Percentiles rank a stretch among this genome's conserved stretches.
Conservation (phyloP, 192 early-diverging fungal genomes). For the Chytriomyces confervae region DNA sequence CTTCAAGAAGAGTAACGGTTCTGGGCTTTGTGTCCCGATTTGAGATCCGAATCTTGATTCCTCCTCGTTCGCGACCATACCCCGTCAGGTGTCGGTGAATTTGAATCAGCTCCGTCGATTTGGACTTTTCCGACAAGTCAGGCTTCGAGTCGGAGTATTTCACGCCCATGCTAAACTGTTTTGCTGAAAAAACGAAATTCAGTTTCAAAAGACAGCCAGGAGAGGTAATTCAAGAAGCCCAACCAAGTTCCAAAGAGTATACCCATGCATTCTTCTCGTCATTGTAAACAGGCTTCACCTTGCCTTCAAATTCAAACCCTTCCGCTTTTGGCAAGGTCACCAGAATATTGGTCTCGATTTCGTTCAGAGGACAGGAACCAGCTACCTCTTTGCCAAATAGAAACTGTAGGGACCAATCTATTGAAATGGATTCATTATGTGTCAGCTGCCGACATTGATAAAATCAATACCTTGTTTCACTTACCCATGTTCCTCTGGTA, state of each 20-base stretch:
- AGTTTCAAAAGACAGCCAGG: conserved; percentile 1
- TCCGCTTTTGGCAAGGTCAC: conserved; percentile 29
- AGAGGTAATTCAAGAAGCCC: neutral
- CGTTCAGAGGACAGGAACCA: conserved; percentile 57
- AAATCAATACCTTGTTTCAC: neutral
- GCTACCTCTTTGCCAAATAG: conserved; percentile 57
- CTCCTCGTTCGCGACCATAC: conserved; percentile 85
- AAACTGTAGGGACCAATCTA: conserved; percentile 50
- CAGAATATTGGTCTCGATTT: conserved; percentile 42
- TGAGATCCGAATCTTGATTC: conserved; percentile 73
- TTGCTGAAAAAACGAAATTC: neutral
- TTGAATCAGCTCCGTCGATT: conserved; percentile 2
- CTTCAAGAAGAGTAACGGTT: conserved; percentile 71
- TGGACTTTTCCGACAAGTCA: neutral
- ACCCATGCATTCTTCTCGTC: neutral
- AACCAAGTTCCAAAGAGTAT: conserved; percentile 15
- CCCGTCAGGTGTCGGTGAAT: conserved; percentile 52
- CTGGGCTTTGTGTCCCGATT: conserved; percentile 63
- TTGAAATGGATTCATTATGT: conserved; percentile 30
- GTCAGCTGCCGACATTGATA: neutral
- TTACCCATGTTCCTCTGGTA: neutral
- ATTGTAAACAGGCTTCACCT: neutral
- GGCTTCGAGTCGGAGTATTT: neutral
- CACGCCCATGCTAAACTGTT: neutral
- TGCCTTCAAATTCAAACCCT: neutral